A percentile compares a stretch with the other conserved stretches of the same genome.
Conservation (phyloP, 1,284 basidiomycete genomes). For the Violaceomyces palustris region DNA sequence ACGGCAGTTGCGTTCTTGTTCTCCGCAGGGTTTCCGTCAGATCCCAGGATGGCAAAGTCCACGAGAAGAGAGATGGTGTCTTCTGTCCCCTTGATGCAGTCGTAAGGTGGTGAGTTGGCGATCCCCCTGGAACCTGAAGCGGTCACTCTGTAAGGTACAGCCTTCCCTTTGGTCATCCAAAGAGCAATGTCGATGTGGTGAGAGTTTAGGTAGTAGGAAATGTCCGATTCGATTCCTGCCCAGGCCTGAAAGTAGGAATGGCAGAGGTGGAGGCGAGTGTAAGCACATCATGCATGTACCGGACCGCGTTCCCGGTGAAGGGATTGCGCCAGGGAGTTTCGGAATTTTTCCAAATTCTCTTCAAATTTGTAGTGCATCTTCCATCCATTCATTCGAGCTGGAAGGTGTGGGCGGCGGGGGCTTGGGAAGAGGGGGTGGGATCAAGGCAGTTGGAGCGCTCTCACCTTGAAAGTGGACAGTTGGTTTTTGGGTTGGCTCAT, state of each 20-base stretch:
- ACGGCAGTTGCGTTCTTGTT: constrained; percentile 65
- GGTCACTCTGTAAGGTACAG: constrained; percentile 71
- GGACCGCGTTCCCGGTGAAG: no score
- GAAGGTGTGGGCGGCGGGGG: no score
- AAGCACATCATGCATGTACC: no score
- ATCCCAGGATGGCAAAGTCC: constrained; percentile 73
- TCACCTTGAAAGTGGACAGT: constrained; percentile 78
- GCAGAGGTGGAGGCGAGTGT: background rate
- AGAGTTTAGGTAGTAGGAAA: constrained; percentile 78
- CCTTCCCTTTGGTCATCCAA: constrained; percentile 68
- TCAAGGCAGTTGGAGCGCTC: no score
- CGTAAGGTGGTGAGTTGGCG: constrained; percentile 76
- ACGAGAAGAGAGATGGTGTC: constrained; percentile 91
- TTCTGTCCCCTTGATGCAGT: constrained; percentile 76
- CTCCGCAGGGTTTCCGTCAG: constrained; percentile 58
- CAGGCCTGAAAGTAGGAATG: constrained; percentile 62
- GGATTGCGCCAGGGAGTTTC: no score
- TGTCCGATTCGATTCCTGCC: constrained; percentile 77
- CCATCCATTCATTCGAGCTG: no score
- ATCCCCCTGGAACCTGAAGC: constrained; percentile 84
- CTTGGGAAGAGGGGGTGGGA: no score
- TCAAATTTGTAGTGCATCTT: no score
- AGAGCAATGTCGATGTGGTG: constrained; percentile 71
- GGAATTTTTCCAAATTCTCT: no score
- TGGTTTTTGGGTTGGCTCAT: constrained; percentile 95